Conservation (phyloP, 805 yeast genomes). For the Lipomyces anomalus region DNA sequence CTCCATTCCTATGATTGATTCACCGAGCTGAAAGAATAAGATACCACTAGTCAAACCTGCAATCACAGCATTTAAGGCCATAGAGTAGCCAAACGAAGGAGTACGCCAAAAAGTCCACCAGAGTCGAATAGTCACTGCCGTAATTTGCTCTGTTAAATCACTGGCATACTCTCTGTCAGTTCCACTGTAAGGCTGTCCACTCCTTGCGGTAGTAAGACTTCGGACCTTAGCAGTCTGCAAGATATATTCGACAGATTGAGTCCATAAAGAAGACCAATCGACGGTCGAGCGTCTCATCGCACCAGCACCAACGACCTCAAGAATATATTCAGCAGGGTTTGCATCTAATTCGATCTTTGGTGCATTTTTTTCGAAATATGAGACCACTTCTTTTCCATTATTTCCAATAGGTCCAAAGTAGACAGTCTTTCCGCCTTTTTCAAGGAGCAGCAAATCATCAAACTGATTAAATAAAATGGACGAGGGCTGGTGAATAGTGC, state of each 20-base stretch:
- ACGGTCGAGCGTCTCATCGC: conserved; percentile 30
- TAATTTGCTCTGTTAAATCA: conserved; percentile 38
- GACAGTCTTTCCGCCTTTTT: conserved; percentile 66
- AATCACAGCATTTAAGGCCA: conserved; percentile 1
- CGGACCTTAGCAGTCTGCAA: no score
- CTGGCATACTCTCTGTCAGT: conserved; percentile 47
- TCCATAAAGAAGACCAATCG: conserved; percentile 61
- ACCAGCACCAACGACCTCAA: conserved; percentile 45
- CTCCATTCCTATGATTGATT: conserved; percentile 55
- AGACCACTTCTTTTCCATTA: conserved; percentile 51
- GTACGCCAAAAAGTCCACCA: conserved; percentile 61
- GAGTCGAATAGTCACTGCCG: conserved; percentile 47
- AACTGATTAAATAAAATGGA: conserved; percentile 72
- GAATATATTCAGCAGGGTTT: conserved; percentile 91
- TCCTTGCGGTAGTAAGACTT: no score
- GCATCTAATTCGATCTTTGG: conserved; percentile 61
- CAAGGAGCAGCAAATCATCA: conserved; percentile 66
- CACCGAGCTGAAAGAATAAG: conserved; percentile 52
- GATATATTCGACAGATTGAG: conserved; percentile 68
- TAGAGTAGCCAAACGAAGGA: conserved; percentile 32
- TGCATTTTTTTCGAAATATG: conserved; percentile 61
- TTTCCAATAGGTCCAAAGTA: conserved; percentile 71
- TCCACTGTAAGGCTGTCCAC: no score
- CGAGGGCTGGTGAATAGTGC: conserved; percentile 84
- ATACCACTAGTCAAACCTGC: conserved; percentile 37